Evolutionary conservation across 768 basidiomycete species (phyloP), one percentile per base, ranked within the genome.

Genomic region (Basidioascus undulatus): DNA sequence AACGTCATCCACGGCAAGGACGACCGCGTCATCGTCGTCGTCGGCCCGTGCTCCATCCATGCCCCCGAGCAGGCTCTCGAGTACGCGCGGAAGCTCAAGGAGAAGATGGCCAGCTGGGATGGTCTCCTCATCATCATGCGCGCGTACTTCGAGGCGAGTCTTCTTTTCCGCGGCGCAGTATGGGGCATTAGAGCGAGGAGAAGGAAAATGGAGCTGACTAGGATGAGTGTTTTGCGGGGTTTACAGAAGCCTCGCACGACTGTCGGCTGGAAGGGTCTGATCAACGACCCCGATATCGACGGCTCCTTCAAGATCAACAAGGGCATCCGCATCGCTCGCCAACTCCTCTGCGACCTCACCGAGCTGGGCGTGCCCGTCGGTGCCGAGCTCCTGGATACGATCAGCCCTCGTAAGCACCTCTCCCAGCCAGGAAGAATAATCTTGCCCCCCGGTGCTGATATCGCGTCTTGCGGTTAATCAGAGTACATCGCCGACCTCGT

Each of bases 251-350:
- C 86, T 0, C 70, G 89, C 43, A 96, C 89, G 23, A 96, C 86
- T 2, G 86, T 94, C 36, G 87, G 87, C 50, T 94, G 62, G 62
- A 94, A 98, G 62, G 92, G 89, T 30, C 51, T 65, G 20, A 63
- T 65, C 55, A 65, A 66, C 45, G 89, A 94, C 60, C 87, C 87
- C 2, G 78, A 87, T 54, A 79, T 96, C 55, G 80, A 94, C 54
- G 82, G 81, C 40, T 76, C 81, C 40, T 94, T 82, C 74, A 67
- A 72, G 48, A 98, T 98, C 57, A 98, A 96, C 72, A 89, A 89
- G 62, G 89, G 89, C 34, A 71, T 96, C 26, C 74, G 77, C 31
- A 68, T 74, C 40, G 83, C 80, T 0, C 70, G 92, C 32, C 72
- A 86, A 52, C 68, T 98, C 25, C 74, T 96, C 35, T 78, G 79